These are phyloP conservation scores for Fusarium tanahbumbuense DNA, from an alignment of 2,329 filamentous ascomycete genomes.

Conservation along the genomic window DNA sequence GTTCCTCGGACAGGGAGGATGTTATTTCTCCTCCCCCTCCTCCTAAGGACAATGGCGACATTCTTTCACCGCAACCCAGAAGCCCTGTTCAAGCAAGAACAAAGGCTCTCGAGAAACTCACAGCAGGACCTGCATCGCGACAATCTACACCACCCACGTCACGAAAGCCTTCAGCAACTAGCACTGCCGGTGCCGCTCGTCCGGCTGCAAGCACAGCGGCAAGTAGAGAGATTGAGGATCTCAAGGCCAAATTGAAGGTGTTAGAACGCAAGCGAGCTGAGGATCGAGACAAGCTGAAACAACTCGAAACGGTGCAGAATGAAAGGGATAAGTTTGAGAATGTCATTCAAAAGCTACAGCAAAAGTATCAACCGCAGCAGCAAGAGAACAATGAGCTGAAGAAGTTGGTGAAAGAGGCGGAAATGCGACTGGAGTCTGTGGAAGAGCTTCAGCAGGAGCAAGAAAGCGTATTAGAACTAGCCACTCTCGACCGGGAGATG, in stretches of 20 bases:
- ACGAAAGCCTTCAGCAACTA: slow-evolving; percentile 45
- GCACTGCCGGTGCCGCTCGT: slow-evolving; percentile 43
- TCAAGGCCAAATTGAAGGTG: slow-evolving; percentile 87
- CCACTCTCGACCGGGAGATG: slow-evolving; percentile 92
- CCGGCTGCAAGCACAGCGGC: slow-evolving; percentile 61
- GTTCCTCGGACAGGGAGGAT: slow-evolving; percentile 54
- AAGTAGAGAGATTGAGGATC: slow-evolving; percentile 80
- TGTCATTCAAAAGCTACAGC: slow-evolving; percentile 90
- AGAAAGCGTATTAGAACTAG: slow-evolving; percentile 86
- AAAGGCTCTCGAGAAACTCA: slow-evolving; percentile 64
- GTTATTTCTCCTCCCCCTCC: slow-evolving; percentile 55
- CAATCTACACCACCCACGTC: slow-evolving; percentile 49
- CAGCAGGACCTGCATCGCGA: slow-evolving; percentile 51
- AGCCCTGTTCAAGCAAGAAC: slow-evolving; percentile 65
- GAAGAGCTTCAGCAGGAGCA: slow-evolving; percentile 84
- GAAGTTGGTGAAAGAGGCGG: slow-evolving; percentile 80
- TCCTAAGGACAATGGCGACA: slow-evolving; percentile 63
- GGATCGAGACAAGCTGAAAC: slow-evolving; percentile 86
- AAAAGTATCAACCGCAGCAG: slow-evolving; percentile 87
- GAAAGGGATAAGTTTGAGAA: slow-evolving; percentile 83
- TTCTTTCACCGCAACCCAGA: slow-evolving; percentile 60
- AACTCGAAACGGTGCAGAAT: slow-evolving; percentile 78
- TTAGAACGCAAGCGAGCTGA: slow-evolving; percentile 89
- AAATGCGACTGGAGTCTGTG: slow-evolving; percentile 73
- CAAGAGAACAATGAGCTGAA: slow-evolving; percentile 82